Base-by-base conservation (phyloP, 140 eudicot species). In the Eryngium alpinum region DNA sequence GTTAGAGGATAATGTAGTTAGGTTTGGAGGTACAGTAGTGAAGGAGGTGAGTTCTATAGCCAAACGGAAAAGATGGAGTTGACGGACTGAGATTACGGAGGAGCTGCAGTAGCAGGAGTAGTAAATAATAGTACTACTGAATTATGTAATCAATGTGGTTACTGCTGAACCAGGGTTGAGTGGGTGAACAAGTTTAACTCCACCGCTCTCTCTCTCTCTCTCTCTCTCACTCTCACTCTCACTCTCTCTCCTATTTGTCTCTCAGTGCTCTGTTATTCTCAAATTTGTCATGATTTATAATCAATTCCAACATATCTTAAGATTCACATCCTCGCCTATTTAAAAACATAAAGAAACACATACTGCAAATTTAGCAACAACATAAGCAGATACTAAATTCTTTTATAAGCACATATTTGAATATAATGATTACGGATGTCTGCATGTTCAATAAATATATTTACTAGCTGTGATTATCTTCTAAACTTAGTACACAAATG, bases 21-120 rank as follows among this genome's bases (percentile, higher is more conserved):
- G 5, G 5, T 38, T 38, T 38, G 27, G 75, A 70, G 50, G 75
- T 29, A 70, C 27, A 38, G 46, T 38, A 2, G 4, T 32, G 7
- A 70, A 71, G 6, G 9, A 32, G 75, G n/a, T 28, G 44, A 69
- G 74, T 4, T 5, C 22, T 38, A 22, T 69, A n/a, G n/a, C 76
- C 50, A 33, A n/a, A n/a, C 34, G 62, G 79, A 75, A 51, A 75
- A 75, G 32, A 75, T 75, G 79, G 65, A 50, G 32, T 75, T 75
- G 7, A 38, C 46, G 4, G 1, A 15, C 27, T 3, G 57, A 62
- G 60, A 21, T 44, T 14, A 38, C 4, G 46, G 46, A 5, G 13
- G 60, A 71, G 76, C n/a, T n/a, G n/a, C 76, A 33, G 76, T 16
- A 18, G 33, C 33, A 31, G 34, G 16, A 2, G 14, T 27, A 9